A percentile compares a stretch with the other conserved stretches of the same genome.
phyloP scores from a whole-genome alignment of 129 eudicot species.

The Chrysanthemum makinoi region DNA sequence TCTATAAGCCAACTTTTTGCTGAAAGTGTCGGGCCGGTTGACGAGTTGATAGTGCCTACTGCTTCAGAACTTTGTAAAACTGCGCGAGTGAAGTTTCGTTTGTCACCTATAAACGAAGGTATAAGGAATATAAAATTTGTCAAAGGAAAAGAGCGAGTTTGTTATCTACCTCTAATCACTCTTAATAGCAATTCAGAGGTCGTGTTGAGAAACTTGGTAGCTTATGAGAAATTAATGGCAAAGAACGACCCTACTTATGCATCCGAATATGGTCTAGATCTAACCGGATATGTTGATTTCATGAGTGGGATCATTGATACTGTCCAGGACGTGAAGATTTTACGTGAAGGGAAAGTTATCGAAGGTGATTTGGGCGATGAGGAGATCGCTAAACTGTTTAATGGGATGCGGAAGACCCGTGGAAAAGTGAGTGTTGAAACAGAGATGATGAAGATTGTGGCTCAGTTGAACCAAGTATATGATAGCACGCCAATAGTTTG shows the following conservation, averaged over 20 bases:
- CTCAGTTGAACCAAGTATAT: constrained; percentile 23
- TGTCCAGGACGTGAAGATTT: constrained; percentile 24
- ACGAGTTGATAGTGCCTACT: constrained; percentile 52
- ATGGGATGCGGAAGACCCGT: constrained; percentile 43
- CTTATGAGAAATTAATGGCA: constrained; percentile 35
- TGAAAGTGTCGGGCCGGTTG: not conserved
- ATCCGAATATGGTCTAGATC: constrained; percentile 20
- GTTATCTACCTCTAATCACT: constrained; percentile 41
- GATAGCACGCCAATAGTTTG: constrained; percentile 21
- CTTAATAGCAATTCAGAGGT: constrained; percentile 41
- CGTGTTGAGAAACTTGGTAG: constrained; percentile 52
- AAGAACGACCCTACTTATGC: constrained; percentile 5
- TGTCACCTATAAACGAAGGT: constrained; percentile 16
- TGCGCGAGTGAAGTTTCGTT: constrained; percentile 33
- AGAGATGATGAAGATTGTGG: constrained; percentile 25
- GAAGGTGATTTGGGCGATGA: constrained; percentile 28
- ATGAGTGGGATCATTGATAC: constrained; percentile 48
- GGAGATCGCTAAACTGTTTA: constrained; percentile 41
- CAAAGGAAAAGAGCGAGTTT: constrained; percentile 9
- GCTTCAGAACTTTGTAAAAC: constrained; percentile 32
- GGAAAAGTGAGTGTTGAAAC: constrained; percentile 15
- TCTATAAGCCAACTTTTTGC: not conserved
- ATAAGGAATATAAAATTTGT: constrained; percentile 32
- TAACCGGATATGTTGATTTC: constrained; percentile 44
- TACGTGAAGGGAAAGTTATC: constrained; percentile 21